Conservation (phyloP, 202 grass and related monocot genomes). For the Setaria italica region DNA sequence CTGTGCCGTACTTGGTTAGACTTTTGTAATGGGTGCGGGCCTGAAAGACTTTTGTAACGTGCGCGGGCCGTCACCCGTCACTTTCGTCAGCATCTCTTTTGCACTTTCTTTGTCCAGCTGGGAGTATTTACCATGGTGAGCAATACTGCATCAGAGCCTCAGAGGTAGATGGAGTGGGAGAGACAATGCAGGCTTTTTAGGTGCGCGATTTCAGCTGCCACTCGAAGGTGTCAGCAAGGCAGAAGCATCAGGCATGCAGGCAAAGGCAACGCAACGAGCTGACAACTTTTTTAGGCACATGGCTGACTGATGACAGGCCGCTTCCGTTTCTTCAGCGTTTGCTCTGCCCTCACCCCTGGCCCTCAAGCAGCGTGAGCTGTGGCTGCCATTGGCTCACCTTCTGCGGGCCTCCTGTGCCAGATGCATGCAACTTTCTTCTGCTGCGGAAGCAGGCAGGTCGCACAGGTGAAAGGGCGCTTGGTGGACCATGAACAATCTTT, state of each 20-base stretch:
- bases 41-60: neutral
- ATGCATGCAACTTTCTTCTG: constrained; percentile 44
- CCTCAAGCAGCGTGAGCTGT: neutral
- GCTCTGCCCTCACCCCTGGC: neutral
- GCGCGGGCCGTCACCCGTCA: too few species aligned
- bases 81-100: neutral
- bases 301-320: constrained; percentile 11
- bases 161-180: neutral
- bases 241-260: neutral
- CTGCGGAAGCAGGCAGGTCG: constrained; percentile 20
- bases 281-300: constrained; percentile 37
- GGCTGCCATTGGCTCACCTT: constrained; percentile 24
- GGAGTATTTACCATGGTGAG: neutral
- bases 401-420: neutral
- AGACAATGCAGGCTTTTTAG: constrained; percentile 44
- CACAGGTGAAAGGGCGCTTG: neutral
- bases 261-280: constrained; percentile 28
- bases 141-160: neutral
- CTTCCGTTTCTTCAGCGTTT: constrained; percentile 22
- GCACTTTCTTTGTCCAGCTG: neutral
- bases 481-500: constrained; percentile 44
- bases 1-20: neutral
- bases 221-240: constrained; percentile 30
- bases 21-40: neutral
- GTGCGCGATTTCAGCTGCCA: constrained; percentile 37